Percentiles rank a stretch among this genome's conserved stretches.
phyloP scores from a whole-genome alignment of 805 yeast genomes.

The Danielozyma ontarioensis region DNA sequence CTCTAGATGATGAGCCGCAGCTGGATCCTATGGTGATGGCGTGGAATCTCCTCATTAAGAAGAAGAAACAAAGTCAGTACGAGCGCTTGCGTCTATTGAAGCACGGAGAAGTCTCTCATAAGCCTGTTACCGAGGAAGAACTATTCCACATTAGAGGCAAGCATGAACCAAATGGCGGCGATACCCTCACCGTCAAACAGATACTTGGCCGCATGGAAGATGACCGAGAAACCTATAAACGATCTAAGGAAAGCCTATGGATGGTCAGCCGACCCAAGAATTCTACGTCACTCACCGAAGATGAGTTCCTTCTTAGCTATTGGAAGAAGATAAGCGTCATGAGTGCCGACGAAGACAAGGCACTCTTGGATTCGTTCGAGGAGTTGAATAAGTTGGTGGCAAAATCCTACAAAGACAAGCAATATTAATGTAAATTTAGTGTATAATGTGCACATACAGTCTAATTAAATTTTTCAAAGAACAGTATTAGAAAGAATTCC shows the following conservation, averaged over 20 bases:
- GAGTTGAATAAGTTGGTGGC: slow-evolving; percentile 53
- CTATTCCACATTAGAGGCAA: slow-evolving; percentile 6
- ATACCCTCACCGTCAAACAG: slow-evolving; percentile 40
- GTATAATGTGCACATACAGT: background rate
- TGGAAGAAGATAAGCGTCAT: slow-evolving; percentile 45
- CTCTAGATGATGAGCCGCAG: slow-evolving; percentile 14
- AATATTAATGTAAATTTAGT: slow-evolving; percentile 14
- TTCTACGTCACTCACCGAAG: slow-evolving; percentile 29
- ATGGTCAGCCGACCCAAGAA: slow-evolving; percentile 47
- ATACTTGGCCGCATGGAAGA: slow-evolving; percentile 80
- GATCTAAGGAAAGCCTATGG: slow-evolving; percentile 80
- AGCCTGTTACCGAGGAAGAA: slow-evolving; percentile 14
- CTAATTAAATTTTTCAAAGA: slow-evolving; percentile 1
- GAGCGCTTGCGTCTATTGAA: slow-evolving; percentile 40
- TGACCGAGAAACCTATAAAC: slow-evolving; percentile 86
- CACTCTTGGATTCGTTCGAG: slow-evolving; percentile 40
- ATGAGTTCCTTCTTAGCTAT: slow-evolving; percentile 36
- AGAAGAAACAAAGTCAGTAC: slow-evolving; percentile 48
- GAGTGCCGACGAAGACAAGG: slow-evolving; percentile 39
- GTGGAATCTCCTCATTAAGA: slow-evolving; percentile 44
- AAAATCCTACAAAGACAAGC: slow-evolving; percentile 46
- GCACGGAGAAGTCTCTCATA: slow-evolving; percentile 16
- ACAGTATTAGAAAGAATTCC: slow-evolving; percentile 35
- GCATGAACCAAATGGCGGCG: slow-evolving; percentile 2
- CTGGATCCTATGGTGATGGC: slow-evolving; percentile 30